Conservation (phyloP, 2,329 filamentous ascomycete species). For the Graphium sp. region DNA sequence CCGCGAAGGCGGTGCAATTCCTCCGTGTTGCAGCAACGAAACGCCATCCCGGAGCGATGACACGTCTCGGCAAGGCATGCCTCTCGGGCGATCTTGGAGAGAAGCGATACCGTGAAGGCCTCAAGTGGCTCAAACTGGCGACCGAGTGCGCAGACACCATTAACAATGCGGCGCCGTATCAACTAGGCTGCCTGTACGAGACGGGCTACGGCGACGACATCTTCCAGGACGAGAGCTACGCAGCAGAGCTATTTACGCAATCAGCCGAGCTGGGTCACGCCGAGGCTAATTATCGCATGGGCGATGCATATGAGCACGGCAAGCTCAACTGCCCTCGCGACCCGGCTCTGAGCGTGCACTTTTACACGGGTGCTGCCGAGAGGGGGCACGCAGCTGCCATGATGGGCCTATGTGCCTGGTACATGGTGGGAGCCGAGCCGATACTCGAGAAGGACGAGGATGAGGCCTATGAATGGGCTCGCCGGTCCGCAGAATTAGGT, state of each 20-base stretch:
- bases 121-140: slow-evolving; percentile 93
- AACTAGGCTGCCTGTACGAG: slow-evolving; percentile 77
- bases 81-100: slow-evolving; percentile 77
- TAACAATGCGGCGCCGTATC: slow-evolving; percentile 86
- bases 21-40: slow-evolving; percentile 82
- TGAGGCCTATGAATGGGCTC: slow-evolving; percentile 94
- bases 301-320: slow-evolving; percentile 95
- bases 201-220: slow-evolving; percentile 88
- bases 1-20: slow-evolving; percentile 84
- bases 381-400: slow-evolving; percentile 71
- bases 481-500: slow-evolving; percentile 73
- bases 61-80: slow-evolving; percentile 79
- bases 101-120: slow-evolving; percentile 73
- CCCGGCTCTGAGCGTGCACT: slow-evolving; percentile 86
- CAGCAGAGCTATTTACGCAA: slow-evolving; percentile 85
- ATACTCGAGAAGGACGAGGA: slow-evolving; percentile 88
- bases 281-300: slow-evolving; percentile 73
- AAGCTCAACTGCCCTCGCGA: slow-evolving; percentile 75
- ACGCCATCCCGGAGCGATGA: slow-evolving; percentile 88
- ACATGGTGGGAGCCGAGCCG: slow-evolving; percentile 85
- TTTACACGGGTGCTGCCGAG: slow-evolving; percentile 87
- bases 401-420: slow-evolving; percentile 99
- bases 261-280: slow-evolving; percentile 82
- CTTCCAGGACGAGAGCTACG: slow-evolving; percentile 79
- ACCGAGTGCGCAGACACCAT: slow-evolving; percentile 78